Evolutionary conservation across 805 yeast species (phyloP).

Genomic region (Yarrowia bubula): DNA sequence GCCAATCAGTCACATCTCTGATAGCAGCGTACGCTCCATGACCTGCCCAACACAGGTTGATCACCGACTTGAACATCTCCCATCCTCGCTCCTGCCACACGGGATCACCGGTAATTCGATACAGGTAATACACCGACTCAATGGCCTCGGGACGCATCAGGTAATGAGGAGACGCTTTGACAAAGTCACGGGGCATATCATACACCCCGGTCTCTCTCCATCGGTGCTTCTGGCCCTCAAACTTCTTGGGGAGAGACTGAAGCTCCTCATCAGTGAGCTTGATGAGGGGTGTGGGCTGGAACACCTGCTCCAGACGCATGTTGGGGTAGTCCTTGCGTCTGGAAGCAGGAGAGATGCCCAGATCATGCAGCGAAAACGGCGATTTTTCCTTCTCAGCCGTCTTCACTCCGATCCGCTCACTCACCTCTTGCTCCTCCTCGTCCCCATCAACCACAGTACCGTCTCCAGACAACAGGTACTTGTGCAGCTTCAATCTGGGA

Average conservation of each 20-base stretch:
- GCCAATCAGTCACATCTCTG: slow-evolving; percentile 42
- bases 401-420: neutral
- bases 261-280: neutral
- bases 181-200: slow-evolving; percentile 33
- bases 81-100: slow-evolving; percentile 58
- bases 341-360: neutral
- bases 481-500: neutral
- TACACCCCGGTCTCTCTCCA: slow-evolving; percentile 33
- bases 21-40: slow-evolving; percentile 42
- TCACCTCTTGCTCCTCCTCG: neutral
- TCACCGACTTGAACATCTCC: slow-evolving; percentile 45
- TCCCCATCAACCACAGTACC: neutral
- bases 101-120: slow-evolving; percentile 58
- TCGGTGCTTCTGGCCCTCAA: slow-evolving; percentile 31
- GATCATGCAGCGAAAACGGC: neutral
- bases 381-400: neutral
- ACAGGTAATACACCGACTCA: slow-evolving; percentile 58
- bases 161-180: slow-evolving; percentile 40
- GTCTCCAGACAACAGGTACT: neutral
- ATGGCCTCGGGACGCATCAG: slow-evolving; percentile 61
- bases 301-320: neutral
- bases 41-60: slow-evolving; percentile 32
- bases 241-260: neutral
- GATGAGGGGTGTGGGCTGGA: neutral
- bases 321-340: neutral